A percentile compares a stretch with the other conserved stretches of the same genome.
Conservation (phyloP, 768 basidiomycete genomes). For the Rhizopogon rudus region DNA sequence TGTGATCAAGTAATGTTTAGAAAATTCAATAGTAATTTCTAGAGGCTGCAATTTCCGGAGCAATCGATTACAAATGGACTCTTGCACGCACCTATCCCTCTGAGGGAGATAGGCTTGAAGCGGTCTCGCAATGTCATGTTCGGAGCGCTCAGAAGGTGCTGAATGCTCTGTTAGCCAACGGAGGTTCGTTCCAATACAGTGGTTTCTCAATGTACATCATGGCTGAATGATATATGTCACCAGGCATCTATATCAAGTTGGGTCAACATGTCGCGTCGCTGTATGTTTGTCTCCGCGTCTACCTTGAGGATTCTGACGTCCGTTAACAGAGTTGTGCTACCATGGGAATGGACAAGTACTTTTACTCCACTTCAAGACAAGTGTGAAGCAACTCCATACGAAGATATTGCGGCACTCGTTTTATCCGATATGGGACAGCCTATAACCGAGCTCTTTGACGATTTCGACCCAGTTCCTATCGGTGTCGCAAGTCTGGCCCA, state of each 20-base stretch:
- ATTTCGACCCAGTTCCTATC: constrained; percentile 84
- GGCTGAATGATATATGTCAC: constrained; percentile 1
- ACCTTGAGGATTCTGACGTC: constrained; percentile 7
- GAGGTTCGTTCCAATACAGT: constrained; percentile 46
- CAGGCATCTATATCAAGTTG: constrained; percentile 82
- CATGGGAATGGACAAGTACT: constrained; percentile 56
- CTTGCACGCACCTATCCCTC: constrained; percentile 50
- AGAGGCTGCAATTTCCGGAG: constrained; percentile 61
- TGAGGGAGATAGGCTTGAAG: constrained; percentile 43
- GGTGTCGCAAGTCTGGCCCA: constrained; percentile 97
- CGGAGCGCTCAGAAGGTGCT: constrained; percentile 79
- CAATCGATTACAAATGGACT: constrained; percentile 69
- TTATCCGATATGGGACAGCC: constrained; percentile 69
- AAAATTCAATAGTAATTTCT: constrained; percentile 4
- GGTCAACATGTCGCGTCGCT: constrained; percentile 83
- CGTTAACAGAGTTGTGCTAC: constrained; percentile 44
- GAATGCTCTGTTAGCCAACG: constrained; percentile 82
- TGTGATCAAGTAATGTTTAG: constrained; percentile 17
- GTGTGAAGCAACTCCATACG: constrained; percentile 84
- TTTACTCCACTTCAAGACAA: constrained; percentile 79
- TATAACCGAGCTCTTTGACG: constrained; percentile 72
- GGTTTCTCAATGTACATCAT: background rate
- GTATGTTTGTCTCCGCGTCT: constrained; percentile 31
- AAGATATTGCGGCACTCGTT: constrained; percentile 74
- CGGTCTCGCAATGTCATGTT: constrained; percentile 75